Evolutionary conservation across 2,329 filamentous ascomycete species (phyloP).

Genomic region (Fusarium succisae): DNA sequence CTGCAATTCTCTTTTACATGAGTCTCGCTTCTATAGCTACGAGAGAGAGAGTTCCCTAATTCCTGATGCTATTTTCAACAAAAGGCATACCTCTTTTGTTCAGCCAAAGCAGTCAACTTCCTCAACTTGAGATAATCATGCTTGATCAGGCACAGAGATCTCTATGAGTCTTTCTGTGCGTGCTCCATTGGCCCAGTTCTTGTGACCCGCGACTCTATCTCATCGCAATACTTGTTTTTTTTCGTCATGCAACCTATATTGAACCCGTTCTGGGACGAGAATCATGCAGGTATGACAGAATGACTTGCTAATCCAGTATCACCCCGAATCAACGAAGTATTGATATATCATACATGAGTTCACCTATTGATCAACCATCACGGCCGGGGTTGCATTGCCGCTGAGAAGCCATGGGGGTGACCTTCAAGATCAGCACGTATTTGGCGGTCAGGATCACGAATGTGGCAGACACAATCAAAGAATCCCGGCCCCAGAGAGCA

Average conservation of each 20-base stretch:
- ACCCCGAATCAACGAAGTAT: not conserved
- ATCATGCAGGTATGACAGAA: not conserved
- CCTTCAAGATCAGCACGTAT: conserved; percentile 24
- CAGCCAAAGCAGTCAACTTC: not conserved
- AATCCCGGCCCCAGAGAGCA: not conserved
- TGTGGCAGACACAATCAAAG: not conserved
- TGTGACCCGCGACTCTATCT: not conserved
- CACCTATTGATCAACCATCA: not conserved
- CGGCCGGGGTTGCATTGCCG: not conserved
- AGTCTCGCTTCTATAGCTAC: not conserved
- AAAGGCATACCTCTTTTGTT: not conserved
- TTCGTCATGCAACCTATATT: not conserved
- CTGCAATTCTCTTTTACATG: not conserved
- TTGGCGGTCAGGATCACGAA: not conserved
- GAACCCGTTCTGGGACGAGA: not conserved
- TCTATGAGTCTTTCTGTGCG: not conserved
- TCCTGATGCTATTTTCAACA: too few species aligned
- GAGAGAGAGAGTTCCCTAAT: too few species aligned
- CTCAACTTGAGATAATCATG: not conserved
- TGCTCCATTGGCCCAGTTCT: not conserved
- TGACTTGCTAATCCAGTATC: not conserved
- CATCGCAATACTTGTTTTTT: not conserved
- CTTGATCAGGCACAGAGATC: not conserved
- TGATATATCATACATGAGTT: not conserved
- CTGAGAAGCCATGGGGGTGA: not conserved